Base-by-base conservation (phyloP, 805 yeast genomes). In the Ogataea allantospora region DNA sequence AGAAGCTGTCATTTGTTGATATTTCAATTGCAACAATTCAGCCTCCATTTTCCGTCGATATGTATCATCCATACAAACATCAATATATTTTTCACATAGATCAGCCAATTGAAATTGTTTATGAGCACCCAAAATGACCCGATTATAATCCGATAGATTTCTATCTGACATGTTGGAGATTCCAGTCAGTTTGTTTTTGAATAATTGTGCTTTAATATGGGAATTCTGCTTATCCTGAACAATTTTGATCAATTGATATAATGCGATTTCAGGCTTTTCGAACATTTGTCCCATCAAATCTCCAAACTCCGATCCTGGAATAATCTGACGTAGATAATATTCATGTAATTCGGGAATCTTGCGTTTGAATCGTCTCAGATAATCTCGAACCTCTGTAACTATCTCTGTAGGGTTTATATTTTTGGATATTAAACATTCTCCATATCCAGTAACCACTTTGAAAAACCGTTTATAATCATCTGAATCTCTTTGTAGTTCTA, bases 11-110 rank as follows among this genome's bases (percentile, higher is more conserved):
- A 88, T 60, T 28, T 77, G 60, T 13, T 72, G 71, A 42, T 77
- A 73, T 42, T 75, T 71, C 54, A 79, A 78, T 38, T 71, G 68
- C 25, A 93, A 58, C 48, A 72, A 70, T 26, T 73, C 70, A 13
- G 75, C 78, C 60, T 93, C 96, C 27, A 71, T 58, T 8, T 58
- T 50, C 15, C 74, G 62, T 51, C 98, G 75, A 32, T 62, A 52
- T 0, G 58, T 68, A 50, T 85, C 95, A 51, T 84, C 83, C 23
- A 65, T 54, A 7, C 77, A 65, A 10, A 75, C 55, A 51, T 83
- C 78, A 35, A 88, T 68, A 35, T 81, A 63, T 40, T 67, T 65
- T 20, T 70, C 65, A 57, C 80, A 84, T 9, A 83, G 64, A 2
- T 52, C 48, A 4, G 78, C 77, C 6, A 88, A 55, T 27, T 70